Percentiles rank a stretch among this genome's conserved stretches.
These are phyloP conservation scores for Colletotrichum cereale DNA, from an alignment of 2,329 filamentous ascomycete genomes.

Conservation along the genomic window DNA sequence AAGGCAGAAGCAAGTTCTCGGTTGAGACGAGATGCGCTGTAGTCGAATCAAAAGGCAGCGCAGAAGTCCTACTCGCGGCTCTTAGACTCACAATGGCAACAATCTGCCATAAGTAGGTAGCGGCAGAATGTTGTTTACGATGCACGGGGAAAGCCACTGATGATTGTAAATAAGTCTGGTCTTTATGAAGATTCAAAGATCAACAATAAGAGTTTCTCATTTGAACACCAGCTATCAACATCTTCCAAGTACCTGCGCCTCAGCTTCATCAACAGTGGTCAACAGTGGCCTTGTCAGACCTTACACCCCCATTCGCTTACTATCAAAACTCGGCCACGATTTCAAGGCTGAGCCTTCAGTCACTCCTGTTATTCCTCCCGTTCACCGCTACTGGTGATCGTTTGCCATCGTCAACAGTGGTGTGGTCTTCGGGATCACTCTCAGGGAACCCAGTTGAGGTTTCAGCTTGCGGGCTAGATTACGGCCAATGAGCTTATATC, in stretches of 20 bases:
- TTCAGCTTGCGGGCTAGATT: conserved; percentile 23
- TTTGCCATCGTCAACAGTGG: conserved; percentile 13
- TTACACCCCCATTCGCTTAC: background rate
- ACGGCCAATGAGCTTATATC: background rate
- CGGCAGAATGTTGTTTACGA: background rate
- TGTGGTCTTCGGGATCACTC: conserved; percentile 10
- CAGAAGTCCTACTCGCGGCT: too few species aligned
- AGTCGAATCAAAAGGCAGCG: too few species aligned
- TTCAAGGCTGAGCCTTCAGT: background rate
- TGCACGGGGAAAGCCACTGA: background rate
- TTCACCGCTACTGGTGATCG: background rate
- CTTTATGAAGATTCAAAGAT: background rate
- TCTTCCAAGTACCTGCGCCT: background rate
- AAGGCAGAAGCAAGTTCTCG: too few species aligned
- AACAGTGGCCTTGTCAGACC: too few species aligned
- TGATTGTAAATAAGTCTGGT: background rate
- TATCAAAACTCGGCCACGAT: too few species aligned
- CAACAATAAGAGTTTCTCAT: too few species aligned
- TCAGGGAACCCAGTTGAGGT: conserved; percentile 17
- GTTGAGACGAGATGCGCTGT: too few species aligned
- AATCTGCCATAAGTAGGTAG: background rate
- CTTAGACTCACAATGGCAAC: too few species aligned
- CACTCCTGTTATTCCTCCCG: conserved; percentile 1
- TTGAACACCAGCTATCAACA: too few species aligned
- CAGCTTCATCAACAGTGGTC: background rate